A percentile compares a stretch with the other conserved stretches of the same genome.
Evolutionary conservation across 2,329 filamentous ascomycete genomes (phyloP).

Genomic region (Dactylellina sp.): DNA sequence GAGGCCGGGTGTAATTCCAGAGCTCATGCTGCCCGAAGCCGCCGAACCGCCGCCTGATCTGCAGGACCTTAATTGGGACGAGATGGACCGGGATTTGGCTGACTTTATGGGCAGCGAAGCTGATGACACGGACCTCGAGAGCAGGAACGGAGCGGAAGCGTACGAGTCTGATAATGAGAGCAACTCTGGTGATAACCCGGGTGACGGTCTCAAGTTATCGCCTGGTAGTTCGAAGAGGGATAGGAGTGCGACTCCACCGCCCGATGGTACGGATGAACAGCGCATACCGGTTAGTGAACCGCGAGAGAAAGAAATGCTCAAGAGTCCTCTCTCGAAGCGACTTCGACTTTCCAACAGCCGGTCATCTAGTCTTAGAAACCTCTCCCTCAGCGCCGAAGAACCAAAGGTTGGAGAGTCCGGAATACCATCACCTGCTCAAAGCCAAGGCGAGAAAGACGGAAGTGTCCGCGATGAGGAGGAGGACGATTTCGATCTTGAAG

Average conservation of each 20-base stretch:
- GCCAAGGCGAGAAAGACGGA: constrained; percentile 40
- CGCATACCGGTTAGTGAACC: constrained; percentile 28
- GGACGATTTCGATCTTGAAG: constrained; percentile 54
- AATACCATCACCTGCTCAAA: constrained; percentile 53
- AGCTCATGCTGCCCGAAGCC: constrained; percentile 60
- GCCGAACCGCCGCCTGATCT: constrained; percentile 61
- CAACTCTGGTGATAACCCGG: constrained; percentile 35
- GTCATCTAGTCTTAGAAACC: constrained; percentile 53
- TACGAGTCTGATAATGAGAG: constrained; percentile 52
- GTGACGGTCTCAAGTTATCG: constrained; percentile 36
- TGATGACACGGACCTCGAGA: constrained; percentile 53
- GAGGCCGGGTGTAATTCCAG: constrained; percentile 61
- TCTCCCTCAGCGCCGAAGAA: constrained; percentile 49
- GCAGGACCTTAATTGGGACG: constrained; percentile 58
- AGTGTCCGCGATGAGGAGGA: constrained; percentile 43
- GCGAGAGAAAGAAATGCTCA: constrained; percentile 46
- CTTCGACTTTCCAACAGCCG: constrained; percentile 52
- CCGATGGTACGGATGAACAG: constrained; percentile 44
- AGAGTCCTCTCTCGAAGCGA: constrained; percentile 51
- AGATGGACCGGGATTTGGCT: constrained; percentile 51
- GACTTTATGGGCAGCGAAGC: constrained; percentile 55
- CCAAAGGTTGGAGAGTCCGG: constrained; percentile 46
- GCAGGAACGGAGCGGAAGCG: constrained; percentile 44
- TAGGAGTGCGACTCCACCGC: constrained; percentile 49
- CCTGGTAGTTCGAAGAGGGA: constrained; percentile 40